A percentile compares a stretch with the other conserved stretches of the same genome.
phyloP scores from a whole-genome alignment of 2,329 filamentous ascomycete genomes.

The Fusarium sp. region DNA sequence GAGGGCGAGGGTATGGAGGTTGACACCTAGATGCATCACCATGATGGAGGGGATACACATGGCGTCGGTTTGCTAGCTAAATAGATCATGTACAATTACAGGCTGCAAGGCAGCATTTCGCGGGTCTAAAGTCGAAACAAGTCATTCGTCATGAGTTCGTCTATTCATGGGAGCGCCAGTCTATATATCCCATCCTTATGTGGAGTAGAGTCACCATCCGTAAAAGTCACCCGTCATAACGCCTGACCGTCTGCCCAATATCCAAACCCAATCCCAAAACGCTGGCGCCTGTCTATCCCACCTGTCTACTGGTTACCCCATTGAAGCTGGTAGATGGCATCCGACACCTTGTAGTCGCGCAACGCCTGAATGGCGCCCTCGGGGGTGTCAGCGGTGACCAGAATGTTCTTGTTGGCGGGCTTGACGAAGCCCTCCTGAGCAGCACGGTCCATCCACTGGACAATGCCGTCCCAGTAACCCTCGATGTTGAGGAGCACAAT shows the following conservation, averaged over 20 bases:
- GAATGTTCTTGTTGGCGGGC: conserved; percentile 72
- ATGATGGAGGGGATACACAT: conserved; percentile 27
- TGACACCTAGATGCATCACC: conserved; percentile 45
- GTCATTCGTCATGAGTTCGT: conserved; percentile 33
- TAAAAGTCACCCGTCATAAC: conserved; percentile 31
- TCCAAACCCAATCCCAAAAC: conserved; percentile 11
- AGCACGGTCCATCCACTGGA: conserved; percentile 80
- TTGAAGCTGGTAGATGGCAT: conserved; percentile 78
- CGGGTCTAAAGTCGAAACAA: conserved; percentile 33
- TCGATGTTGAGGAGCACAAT: conserved; percentile 87
- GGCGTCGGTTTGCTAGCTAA: conserved; percentile 39
- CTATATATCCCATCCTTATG: conserved; percentile 33
- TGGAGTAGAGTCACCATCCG: conserved; percentile 16
- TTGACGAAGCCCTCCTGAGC: conserved; percentile 80
- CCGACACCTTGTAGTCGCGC: conserved; percentile 75
- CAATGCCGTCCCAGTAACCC: conserved; percentile 88
- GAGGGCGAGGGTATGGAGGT: conserved; percentile 50
- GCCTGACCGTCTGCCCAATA: conserved; percentile 19
- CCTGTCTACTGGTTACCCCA: conserved; percentile 72
- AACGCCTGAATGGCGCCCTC: conserved; percentile 76
- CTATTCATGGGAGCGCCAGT: conserved; percentile 35
- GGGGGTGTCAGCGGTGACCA: conserved; percentile 76
- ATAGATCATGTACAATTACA: conserved; percentile 51
- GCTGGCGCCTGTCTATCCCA: conserved; percentile 14
- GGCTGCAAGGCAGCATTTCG: conserved; percentile 44